Conservation (phyloP, 1,284 basidiomycete species). For the Xanthoconium separans region DNA sequence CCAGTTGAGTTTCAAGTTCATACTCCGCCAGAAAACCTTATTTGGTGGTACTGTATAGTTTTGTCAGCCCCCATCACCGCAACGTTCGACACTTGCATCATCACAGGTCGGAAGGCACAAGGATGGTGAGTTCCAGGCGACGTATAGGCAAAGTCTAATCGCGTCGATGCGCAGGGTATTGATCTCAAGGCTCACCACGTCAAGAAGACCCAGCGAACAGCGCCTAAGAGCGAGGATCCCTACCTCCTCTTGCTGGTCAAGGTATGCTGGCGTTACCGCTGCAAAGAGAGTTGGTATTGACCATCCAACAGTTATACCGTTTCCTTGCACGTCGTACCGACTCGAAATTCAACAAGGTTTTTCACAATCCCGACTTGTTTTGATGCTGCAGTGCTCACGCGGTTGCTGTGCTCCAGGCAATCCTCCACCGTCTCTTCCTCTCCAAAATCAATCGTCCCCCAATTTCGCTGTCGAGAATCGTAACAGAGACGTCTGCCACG, state of each 20-base stretch:
- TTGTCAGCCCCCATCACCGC: constrained; percentile 44
- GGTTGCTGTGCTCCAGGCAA: constrained; percentile 49
- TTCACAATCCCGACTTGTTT: constrained; percentile 9
- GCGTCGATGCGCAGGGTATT: constrained; percentile 73
- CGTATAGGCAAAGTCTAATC: constrained; percentile 20
- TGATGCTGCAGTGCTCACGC: constrained; percentile 13
- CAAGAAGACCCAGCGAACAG: constrained; percentile 95
- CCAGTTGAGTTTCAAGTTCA: constrained; percentile 36
- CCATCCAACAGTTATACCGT: constrained; percentile 81
- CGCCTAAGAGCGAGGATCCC: constrained; percentile 98
- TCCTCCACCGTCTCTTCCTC: constrained; percentile 96
- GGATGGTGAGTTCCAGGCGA: constrained; percentile 64
- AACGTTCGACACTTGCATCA: constrained; percentile 34
- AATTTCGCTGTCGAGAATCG: constrained; percentile 88
- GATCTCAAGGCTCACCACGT: constrained; percentile 98
- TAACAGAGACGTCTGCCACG: constrained; percentile 74
- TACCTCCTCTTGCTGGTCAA: constrained; percentile 99
- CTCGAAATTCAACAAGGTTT: constrained; percentile 95
- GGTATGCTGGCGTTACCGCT: constrained; percentile 46
- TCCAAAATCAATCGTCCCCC: constrained; percentile 98
- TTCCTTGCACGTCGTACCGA: constrained; percentile 98
- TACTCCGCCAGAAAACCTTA: constrained; percentile 32
- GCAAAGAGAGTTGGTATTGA: constrained; percentile 9
- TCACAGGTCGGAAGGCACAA: constrained; percentile 57
- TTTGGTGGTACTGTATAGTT: constrained; percentile 53